Percentiles rank a stretch among this genome's conserved stretches.
Evolutionary conservation across 23 red algal species (phyloP).

Genomic region (Gracilaria caudata): DNA sequence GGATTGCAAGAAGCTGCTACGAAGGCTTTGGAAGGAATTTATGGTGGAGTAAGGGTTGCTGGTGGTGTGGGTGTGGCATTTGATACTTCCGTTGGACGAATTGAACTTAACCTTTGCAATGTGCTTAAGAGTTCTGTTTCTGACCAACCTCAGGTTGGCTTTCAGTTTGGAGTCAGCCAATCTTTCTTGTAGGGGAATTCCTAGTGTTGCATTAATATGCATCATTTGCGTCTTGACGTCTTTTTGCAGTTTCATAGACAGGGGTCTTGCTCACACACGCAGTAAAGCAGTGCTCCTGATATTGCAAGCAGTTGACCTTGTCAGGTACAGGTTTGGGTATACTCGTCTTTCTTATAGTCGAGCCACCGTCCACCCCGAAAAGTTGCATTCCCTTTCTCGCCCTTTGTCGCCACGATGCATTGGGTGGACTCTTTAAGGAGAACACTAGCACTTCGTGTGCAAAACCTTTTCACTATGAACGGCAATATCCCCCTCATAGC

Average conservation of each 20-base stretch:
- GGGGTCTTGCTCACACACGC: neutral
- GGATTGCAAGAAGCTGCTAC: neutral
- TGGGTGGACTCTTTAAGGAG: no score
- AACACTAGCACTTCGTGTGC: no score
- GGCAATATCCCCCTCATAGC: no score
- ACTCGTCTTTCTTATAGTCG: neutral
- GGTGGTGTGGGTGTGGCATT: slow-evolving; percentile 76
- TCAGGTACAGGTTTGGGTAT: neutral
- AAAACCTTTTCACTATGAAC: no score
- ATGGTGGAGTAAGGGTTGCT: slow-evolving; percentile 54
- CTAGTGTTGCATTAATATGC: neutral
- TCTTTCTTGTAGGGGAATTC: slow-evolving; percentile 57
- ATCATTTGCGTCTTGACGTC: neutral
- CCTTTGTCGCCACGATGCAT: neutral
- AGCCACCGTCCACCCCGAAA: neutral
- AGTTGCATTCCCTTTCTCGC: neutral
- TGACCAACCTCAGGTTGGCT: slow-evolving; percentile 61
- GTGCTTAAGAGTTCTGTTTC: slow-evolving; percentile 55
- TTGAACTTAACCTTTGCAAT: slow-evolving; percentile 82
- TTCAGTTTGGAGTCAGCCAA: slow-evolving; percentile 88
- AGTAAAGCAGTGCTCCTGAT: neutral
- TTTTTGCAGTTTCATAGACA: neutral
- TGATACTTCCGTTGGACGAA: slow-evolving; percentile 68
- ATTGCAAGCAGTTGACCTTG: neutral
- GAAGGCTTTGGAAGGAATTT: slow-evolving; percentile 25